Conservation (phyloP, 73 alveolate species). For the Effrenium voratum region DNA sequence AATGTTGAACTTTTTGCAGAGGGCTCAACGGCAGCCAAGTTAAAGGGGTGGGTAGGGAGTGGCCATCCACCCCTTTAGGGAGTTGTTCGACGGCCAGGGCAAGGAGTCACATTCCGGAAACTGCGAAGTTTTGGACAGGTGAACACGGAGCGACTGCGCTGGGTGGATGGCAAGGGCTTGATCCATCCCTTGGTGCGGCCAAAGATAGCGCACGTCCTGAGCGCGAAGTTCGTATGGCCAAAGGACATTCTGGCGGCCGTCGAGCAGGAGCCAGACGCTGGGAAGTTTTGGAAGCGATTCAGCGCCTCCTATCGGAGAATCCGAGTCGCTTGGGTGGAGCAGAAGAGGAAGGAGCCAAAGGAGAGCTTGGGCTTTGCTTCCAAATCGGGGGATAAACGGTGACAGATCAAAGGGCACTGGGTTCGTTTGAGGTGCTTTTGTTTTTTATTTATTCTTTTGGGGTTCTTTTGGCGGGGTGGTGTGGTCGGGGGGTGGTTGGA, state of each 20-base stretch:
- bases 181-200: background rate
- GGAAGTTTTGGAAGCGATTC: conserved; percentile 10
- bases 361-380: background rate
- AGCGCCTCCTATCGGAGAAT: conserved; percentile 27
- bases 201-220: conserved; percentile 30
- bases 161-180: conserved; percentile 14
- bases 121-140: too few relatives aligned
- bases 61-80: too few relatives aligned
- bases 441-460: too few relatives aligned
- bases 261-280: background rate
- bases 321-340: conserved; percentile 73
- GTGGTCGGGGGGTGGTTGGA: background rate
- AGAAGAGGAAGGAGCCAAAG: background rate
- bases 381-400: background rate
- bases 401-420: too few relatives aligned
- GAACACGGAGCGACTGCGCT: conserved; percentile 20
- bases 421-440: background rate
- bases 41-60: too few relatives aligned
- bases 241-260: conserved; percentile 24
- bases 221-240: conserved; percentile 50
- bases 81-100: too few relatives aligned
- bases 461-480: too few relatives aligned
- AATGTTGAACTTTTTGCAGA: too few relatives aligned
- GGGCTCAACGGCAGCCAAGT: too few relatives aligned
- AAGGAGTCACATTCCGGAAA: too few relatives aligned